Evolutionary conservation across 352 stramenopile genomes (phyloP), one percentile per base, ranked within the genome.

Genomic region (Pythium phragmiticola): DNA sequence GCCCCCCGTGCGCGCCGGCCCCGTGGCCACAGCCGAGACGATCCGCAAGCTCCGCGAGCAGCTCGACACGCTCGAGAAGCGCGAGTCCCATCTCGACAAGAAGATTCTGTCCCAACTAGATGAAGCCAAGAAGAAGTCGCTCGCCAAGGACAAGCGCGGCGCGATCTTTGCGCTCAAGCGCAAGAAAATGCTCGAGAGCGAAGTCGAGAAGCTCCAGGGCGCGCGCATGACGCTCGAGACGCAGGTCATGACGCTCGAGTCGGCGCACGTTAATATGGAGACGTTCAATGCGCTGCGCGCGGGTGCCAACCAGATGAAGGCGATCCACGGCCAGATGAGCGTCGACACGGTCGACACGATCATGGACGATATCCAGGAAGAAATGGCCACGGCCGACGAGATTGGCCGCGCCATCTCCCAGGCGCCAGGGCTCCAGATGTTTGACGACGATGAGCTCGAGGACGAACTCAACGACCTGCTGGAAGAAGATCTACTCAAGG

Each of bases 131-230:
- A 90, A 86, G 42, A 99, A 99, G 75, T 98, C 96, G 76, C 87
- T 85, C 13, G 88, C 85, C 43, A 98, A 98, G 65, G 96, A 99
- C 82, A 99, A 99, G 65, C 96, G 96, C 71, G 96, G 96, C 57
- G 97, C 97, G 30, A 88, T 99, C 45, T 99, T 98, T 74, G 92
- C 93, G 50, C 87, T 99, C 43, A 99, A 99, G 79, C 89, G 95
- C 66, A 99, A 99, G 87, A 99, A 99, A 67, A 95, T 99, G 78
- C 98, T 98, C 72, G 96, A 99, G 71, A 84, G 89, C 43, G 96
- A 99, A 74, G 89, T 98, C 46, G 95, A 98, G 69, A 99, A 99
- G 82, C 97, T 99, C 61, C 86, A 98, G 71, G 90, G 91, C 51
- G 87, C 97, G 21, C 95, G 97, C 66, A 98, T 99, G 89, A 99